Conservation (phyloP, 2,329 filamentous ascomycete genomes). For the Bimuria novae-zelandiae region DNA sequence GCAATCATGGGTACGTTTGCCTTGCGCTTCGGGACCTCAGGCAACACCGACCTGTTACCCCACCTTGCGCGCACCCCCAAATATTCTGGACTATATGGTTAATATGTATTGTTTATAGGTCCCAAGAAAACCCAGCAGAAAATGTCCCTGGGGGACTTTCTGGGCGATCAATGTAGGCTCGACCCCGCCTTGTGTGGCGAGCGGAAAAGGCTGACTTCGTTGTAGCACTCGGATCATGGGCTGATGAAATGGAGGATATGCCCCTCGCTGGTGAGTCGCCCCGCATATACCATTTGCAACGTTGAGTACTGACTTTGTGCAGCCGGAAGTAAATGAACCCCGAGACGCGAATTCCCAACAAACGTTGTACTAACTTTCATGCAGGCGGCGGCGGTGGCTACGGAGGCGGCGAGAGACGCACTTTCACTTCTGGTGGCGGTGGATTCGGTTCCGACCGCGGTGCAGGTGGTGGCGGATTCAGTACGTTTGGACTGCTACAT, state of each 20-base stretch:
- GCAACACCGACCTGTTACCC: constrained; percentile 32
- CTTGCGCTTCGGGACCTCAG: constrained; percentile 30
- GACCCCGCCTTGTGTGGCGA: constrained; percentile 24
- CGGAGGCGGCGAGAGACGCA: constrained; percentile 55
- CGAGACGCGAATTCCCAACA: constrained; percentile 1
- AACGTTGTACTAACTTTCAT: constrained; percentile 23
- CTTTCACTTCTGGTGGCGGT: constrained; percentile 49
- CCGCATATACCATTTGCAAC: constrained; percentile 19
- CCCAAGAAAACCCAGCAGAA: constrained; percentile 89
- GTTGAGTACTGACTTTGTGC: constrained; percentile 25
- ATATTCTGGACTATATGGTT: constrained; percentile 43
- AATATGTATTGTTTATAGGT: constrained; percentile 61
- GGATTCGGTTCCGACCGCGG: constrained; percentile 44
- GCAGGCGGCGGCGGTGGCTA: constrained; percentile 50
- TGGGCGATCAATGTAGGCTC: constrained; percentile 82
- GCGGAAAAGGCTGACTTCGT: constrained; percentile 32
- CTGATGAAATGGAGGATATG: constrained; percentile 95
- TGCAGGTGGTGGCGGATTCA: constrained; percentile 46
- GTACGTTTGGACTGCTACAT: constrained; percentile 30
- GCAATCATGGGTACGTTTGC: constrained; percentile 63
- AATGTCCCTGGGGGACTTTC: constrained; percentile 96
- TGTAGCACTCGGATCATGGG: constrained; percentile 85
- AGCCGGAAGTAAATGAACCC: constrained; percentile 38
- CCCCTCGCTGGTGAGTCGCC: constrained; percentile 69
- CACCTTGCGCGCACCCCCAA: constrained; percentile 21